These are phyloP conservation scores for Hibiscus trionum DNA, from an alignment of 345 rosid genomes.

Conservation along the genomic window DNA sequence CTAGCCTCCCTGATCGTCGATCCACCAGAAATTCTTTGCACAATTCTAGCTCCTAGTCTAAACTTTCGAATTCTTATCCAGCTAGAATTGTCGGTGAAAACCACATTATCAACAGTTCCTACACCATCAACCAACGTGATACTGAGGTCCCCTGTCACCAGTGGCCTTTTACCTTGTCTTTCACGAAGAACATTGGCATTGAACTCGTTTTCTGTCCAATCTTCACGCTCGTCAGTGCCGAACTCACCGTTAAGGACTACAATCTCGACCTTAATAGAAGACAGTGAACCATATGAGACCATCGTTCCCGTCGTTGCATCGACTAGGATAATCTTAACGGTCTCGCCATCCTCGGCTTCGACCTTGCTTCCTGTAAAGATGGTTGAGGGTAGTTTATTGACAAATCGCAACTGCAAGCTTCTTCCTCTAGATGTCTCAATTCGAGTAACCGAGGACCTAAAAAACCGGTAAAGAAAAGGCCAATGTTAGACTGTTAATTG, in stretches of 20 bases:
- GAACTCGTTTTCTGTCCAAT: slow-evolving; percentile 44
- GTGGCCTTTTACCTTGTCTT: slow-evolving; percentile 62
- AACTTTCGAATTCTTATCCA: slow-evolving; percentile 73
- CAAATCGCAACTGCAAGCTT: slow-evolving; percentile 37
- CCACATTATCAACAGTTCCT: slow-evolving; percentile 33
- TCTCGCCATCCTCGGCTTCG: slow-evolving; percentile 35
- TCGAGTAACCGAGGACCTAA: slow-evolving; percentile 26
- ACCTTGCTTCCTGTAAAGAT: slow-evolving; percentile 59
- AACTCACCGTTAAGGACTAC: slow-evolving; percentile 62
- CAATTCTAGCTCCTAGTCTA: slow-evolving; percentile 55
- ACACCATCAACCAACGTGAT: slow-evolving; percentile 40
- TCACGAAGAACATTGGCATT: slow-evolving; percentile 34
- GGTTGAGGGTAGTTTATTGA: slow-evolving; percentile 23
- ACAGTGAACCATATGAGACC: slow-evolving; percentile 35
- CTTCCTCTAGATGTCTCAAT: slow-evolving; percentile 24
- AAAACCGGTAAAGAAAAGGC: neutral
- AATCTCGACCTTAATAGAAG: slow-evolving; percentile 49
- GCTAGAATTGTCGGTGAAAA: slow-evolving; percentile 71
- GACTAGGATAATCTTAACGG: slow-evolving; percentile 32
- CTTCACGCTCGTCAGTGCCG: slow-evolving; percentile 32
- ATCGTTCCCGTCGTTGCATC: slow-evolving; percentile 32
- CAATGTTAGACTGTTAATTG: neutral
- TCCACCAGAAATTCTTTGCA: slow-evolving; percentile 27
- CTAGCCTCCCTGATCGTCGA: slow-evolving; percentile 45
- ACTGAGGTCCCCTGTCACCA: slow-evolving; percentile 53